Evolutionary conservation across 768 basidiomycete species (phyloP).

Genomic region (Phylloporus rhodoxanthus): DNA sequence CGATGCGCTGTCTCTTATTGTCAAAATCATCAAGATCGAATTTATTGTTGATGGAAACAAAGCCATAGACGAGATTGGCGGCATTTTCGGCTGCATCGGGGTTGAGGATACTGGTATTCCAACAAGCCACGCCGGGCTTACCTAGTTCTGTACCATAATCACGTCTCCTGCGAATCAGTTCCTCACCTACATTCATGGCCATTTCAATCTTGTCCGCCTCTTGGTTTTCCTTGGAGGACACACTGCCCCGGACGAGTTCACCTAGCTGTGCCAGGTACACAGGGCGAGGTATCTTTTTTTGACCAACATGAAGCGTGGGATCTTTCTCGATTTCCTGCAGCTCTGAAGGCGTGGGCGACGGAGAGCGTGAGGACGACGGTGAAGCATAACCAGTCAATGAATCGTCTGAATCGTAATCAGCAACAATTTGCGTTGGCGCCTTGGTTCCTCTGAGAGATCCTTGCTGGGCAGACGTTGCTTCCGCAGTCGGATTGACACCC

Average conservation of each 20-base stretch:
- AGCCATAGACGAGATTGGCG: constrained; percentile 66
- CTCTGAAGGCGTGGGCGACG: constrained; percentile 77
- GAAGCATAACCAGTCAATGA: constrained; percentile 75
- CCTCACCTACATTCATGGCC: constrained; percentile 74
- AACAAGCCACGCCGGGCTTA: constrained; percentile 23
- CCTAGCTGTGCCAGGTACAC: constrained; percentile 87
- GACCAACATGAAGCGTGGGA: constrained; percentile 68
- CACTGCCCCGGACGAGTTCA: constrained; percentile 60
- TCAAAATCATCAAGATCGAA: constrained; percentile 81
- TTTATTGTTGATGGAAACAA: constrained; percentile 74
- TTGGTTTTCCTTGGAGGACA: constrained; percentile 50
- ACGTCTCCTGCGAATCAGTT: constrained; percentile 76
- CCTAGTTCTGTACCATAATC: constrained; percentile 86
- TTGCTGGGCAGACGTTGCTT: constrained; percentile 5
- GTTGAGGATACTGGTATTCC: constrained; percentile 3
- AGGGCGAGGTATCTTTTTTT: constrained; percentile 68
- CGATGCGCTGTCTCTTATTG: constrained; percentile 62
- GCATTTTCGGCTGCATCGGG: constrained; percentile 77
- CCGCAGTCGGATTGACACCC: constrained; percentile 12
- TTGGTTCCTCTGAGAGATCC: background rate
- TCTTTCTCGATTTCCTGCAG: constrained; percentile 82
- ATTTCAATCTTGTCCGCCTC: constrained; percentile 77
- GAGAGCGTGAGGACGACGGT: constrained; percentile 56
- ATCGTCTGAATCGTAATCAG: constrained; percentile 73
- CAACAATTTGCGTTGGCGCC: constrained; percentile 10